phyloP scores from a whole-genome alignment of 1,284 basidiomycete genomes.

The Polyporus tsugae region DNA sequence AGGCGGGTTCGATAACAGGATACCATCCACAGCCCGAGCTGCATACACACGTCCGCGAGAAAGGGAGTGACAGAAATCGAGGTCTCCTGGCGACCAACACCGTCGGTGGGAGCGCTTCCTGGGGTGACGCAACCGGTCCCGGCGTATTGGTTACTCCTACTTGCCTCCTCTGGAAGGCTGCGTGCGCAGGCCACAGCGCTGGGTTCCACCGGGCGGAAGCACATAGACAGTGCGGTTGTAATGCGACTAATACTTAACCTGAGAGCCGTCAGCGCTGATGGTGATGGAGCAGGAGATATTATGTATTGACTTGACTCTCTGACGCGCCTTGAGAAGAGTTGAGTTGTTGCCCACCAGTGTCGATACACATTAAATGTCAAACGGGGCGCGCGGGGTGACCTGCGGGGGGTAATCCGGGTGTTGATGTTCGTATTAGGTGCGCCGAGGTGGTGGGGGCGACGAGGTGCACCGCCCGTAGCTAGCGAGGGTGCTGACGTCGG shows the following conservation, averaged over 20 bases:
- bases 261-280: neutral
- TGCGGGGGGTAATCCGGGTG: neutral
- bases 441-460: neutral
- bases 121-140: neutral
- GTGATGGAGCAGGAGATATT: neutral
- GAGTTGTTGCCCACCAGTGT: neutral
- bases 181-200: neutral
- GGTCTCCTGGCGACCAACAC: constrained; percentile 3
- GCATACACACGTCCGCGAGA: neutral
- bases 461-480: constrained; percentile 9
- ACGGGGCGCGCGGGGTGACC: neutral
- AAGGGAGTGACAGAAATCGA: neutral
- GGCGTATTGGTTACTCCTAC: neutral
- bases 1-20: neutral
- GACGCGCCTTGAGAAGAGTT: neutral
- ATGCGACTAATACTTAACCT: neutral
- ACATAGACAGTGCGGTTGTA: neutral
- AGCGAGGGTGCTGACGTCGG: neutral
- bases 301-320: neutral
- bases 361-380: neutral
- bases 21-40: neutral
- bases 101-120: neutral
- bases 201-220: neutral
- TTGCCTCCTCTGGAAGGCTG: neutral
- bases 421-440: neutral